Conservation (phyloP, 176 grass and related monocot genomes). For the Triticum turgidum region DNA sequence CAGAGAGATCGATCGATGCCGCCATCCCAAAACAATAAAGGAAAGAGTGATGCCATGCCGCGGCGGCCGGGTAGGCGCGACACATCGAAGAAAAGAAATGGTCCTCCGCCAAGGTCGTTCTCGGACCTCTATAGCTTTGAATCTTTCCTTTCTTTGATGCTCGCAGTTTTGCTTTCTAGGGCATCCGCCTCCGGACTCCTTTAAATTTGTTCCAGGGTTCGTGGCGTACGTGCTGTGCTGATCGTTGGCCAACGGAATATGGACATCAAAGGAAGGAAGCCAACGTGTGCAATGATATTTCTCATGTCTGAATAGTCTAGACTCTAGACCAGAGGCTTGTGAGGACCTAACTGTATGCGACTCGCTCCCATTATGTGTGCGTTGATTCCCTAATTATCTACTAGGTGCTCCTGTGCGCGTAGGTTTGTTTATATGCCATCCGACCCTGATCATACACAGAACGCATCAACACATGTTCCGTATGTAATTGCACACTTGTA, state of each 20-base stretch:
- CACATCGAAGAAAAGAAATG: not conserved
- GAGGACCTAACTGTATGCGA: not conserved
- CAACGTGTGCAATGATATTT: no score
- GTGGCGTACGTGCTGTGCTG: constrained; percentile 31
- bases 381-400: no score
- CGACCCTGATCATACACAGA: not conserved
- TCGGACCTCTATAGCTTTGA: not conserved
- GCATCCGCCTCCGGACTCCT: not conserved
- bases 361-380: not conserved
- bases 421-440: not conserved
- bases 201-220: not conserved
- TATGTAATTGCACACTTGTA: not conserved
- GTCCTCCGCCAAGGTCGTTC: not conserved
- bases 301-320: not conserved
- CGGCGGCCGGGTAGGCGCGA: not conserved
- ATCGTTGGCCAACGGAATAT: not conserved
- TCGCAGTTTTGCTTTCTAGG: constrained; percentile 11
- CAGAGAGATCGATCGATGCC: not conserved
- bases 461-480: not conserved
- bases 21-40: not conserved
- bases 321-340: not conserved
- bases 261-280: no score
- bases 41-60: not conserved
- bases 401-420: no score
- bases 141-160: constrained; percentile 22